Conservation (phyloP, 2,329 filamentous ascomycete species). For the Eutypella sp. region DNA sequence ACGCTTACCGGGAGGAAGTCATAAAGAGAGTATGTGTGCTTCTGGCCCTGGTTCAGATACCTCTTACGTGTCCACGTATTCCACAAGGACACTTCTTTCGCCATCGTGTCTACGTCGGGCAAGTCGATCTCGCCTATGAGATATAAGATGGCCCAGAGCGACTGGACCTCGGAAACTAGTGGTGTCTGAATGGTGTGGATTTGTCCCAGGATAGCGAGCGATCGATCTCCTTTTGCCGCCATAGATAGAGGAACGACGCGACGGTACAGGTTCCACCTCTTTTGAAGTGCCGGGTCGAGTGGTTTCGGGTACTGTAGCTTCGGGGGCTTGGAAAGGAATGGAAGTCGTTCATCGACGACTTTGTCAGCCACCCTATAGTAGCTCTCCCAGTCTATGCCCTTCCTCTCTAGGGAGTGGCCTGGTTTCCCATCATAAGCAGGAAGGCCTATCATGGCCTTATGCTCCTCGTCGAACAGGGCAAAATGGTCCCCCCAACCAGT, state of each 20-base stretch:
- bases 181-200: constrained; percentile 28
- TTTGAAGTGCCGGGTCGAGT: constrained; percentile 13
- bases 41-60: constrained; percentile 25
- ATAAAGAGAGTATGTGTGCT: constrained; percentile 24
- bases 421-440: constrained; percentile 9
- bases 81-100: constrained; percentile 24
- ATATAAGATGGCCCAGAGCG: constrained; percentile 27
- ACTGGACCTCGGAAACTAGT: constrained; percentile 23
- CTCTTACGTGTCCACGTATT: constrained; percentile 29
- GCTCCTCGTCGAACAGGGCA: constrained; percentile 18
- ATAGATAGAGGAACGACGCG: constrained; percentile 14
- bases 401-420: not conserved
- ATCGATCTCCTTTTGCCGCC: constrained; percentile 22
- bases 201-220: constrained; percentile 23
- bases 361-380: constrained; percentile 18
- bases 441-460: constrained; percentile 17
- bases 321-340: constrained; percentile 16
- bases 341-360: constrained; percentile 18
- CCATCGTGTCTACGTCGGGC: constrained; percentile 24
- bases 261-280: constrained; percentile 17
- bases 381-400: constrained; percentile 15
- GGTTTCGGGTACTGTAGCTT: constrained; percentile 9
- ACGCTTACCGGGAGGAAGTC: constrained; percentile 25
- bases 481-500: constrained; percentile 25
- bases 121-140: constrained; percentile 24